Conservation (phyloP, 2,329 filamentous ascomycete species). For the Neoscytalidium dimidiatum region DNA sequence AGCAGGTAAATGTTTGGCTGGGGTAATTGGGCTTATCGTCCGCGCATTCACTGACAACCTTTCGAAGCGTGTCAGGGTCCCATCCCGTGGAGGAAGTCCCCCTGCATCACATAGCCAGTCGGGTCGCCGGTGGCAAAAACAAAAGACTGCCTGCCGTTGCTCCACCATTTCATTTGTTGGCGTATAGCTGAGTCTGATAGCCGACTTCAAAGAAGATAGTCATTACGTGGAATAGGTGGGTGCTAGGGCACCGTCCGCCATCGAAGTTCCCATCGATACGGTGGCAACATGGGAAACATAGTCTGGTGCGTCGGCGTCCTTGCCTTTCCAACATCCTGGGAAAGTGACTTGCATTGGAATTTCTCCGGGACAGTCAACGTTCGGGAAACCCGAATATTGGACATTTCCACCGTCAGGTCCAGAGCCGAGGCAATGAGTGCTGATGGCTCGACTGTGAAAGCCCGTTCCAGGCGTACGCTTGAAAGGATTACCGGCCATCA, state of each 20-base stretch:
- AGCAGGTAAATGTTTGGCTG: slow-evolving; percentile 56
- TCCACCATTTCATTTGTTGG: slow-evolving; percentile 40
- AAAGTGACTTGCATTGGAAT: slow-evolving; percentile 70
- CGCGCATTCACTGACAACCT: slow-evolving; percentile 68
- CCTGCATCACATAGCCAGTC: slow-evolving; percentile 70
- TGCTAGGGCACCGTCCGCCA: slow-evolving; percentile 54
- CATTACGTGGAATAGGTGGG: slow-evolving; percentile 56
- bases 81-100: slow-evolving; percentile 71
- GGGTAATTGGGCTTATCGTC: slow-evolving; percentile 62
- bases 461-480: slow-evolving; percentile 58
- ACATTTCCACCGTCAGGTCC: background rate
- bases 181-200: slow-evolving; percentile 54
- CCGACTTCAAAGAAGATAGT: slow-evolving; percentile 62
- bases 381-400: slow-evolving; percentile 60
- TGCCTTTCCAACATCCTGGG: slow-evolving; percentile 72
- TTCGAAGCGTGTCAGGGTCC: slow-evolving; percentile 65
- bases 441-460: slow-evolving; percentile 58
- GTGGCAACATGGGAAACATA: slow-evolving; percentile 65
- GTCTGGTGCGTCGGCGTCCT: slow-evolving; percentile 56
- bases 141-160: slow-evolving; percentile 54
- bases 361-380: slow-evolving; percentile 62
- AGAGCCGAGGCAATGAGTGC: slow-evolving; percentile 56
- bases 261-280: slow-evolving; percentile 50
- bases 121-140: slow-evolving; percentile 69
- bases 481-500: slow-evolving; percentile 66